Percentiles rank a stretch among this genome's conserved stretches.
Conservation (phyloP, 495 filamentous ascomycete species). For the Margaritispora aquatica region DNA sequence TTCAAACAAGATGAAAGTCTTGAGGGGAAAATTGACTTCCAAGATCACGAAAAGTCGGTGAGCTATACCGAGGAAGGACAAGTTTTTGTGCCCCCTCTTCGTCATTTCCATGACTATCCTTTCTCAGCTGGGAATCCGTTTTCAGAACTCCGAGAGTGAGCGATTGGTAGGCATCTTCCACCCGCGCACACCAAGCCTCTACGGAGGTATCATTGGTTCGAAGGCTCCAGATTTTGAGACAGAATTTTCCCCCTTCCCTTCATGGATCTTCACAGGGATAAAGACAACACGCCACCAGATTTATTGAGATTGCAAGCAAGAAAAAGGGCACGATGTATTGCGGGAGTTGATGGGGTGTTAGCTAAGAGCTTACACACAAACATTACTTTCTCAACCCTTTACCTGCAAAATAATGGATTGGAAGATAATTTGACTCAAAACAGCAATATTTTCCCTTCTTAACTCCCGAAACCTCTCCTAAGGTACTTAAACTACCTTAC, state of each 20-base stretch:
- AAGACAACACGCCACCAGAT: conserved; percentile 2
- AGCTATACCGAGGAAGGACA: background rate
- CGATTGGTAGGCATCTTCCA: background rate
- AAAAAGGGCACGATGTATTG: background rate
- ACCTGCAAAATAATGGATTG: too few species aligned
- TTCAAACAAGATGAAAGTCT: too few species aligned
- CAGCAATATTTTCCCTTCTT: too few species aligned
- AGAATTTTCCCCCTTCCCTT: background rate
- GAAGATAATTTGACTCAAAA: too few species aligned
- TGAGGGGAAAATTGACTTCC: too few species aligned
- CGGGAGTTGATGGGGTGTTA: background rate
- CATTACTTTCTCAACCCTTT: too few species aligned
- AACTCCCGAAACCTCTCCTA: too few species aligned
- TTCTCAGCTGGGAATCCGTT: background rate
- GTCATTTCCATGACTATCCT: background rate
- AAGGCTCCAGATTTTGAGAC: conserved; percentile 5
- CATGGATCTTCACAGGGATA: conserved; percentile 12
- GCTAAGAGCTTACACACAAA: too few species aligned
- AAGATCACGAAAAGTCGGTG: background rate
- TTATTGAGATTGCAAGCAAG: background rate
- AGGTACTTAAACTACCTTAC: too few species aligned
- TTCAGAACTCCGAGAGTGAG: background rate
- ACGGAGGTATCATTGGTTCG: background rate
- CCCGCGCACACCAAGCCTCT: too few species aligned
- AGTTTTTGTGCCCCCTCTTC: too few species aligned